Base-by-base conservation (phyloP, 495 filamentous ascomycete species). In the Neurospora discreta region DNA sequence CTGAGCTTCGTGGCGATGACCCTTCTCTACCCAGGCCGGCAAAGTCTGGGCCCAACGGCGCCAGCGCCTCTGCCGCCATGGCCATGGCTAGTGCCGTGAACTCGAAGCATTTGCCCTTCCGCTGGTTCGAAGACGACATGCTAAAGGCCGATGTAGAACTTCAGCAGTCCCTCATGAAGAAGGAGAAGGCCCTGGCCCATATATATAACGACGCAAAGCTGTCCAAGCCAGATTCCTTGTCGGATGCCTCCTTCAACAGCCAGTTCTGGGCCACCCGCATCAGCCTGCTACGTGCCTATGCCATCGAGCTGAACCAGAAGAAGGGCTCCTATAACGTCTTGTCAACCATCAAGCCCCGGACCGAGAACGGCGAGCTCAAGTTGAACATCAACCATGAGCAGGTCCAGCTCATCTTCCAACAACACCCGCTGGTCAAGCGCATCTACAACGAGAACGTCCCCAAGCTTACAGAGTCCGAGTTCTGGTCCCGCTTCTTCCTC, bases 401-500 rank as follows among this genome's bases (percentile, higher is more conserved):
- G 79, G 93, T 98, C 71, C 89, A 93, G 77, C 87, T 96, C 72
- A 95, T 99, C 71, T 94, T 99, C 79, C 88, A 87, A 68, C 95
- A 98, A 79, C 94, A 99, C 80, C 93, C 95, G 13, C 85, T 99
- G 10, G 92, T 98, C 69, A 92, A 92, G 78, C 88, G 89, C 13
- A 94, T 95, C 9, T 99, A 97, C 78, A 93, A 98, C 76, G 93
- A 97, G 75, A 92, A 92, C 76, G 93, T 98, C 7, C 96, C 95
- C 4, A 92, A 91, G 72, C 77, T 97, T 36, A 87, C 82, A 52
- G 92, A 96, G 77, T 84, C 86, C 70, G 89, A 91, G 38, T 99
- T 98, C 79, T 98, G 95, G 94, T 89, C 88, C 15, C 86, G 92
- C 52, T 99, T 99, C 80, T 98, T 99, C 82, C 87, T 91, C 75